phyloP scores from a whole-genome alignment of 2,329 filamentous ascomycete species.

The Paraconiothyrium sp. region DNA sequence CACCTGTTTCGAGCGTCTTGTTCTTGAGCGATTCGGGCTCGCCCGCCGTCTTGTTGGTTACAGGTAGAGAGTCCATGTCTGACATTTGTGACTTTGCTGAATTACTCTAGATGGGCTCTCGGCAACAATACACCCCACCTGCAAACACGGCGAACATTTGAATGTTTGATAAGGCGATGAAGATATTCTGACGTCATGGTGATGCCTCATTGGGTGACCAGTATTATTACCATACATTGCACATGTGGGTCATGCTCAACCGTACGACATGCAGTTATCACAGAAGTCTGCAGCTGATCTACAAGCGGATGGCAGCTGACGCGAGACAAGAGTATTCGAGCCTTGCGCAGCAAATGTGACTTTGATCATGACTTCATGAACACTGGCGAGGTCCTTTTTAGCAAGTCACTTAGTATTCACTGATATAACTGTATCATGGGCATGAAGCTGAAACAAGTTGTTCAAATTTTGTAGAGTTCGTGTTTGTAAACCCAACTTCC shows the following conservation, averaged over 20 bases:
- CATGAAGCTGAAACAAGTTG: neutral
- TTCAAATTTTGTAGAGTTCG: neutral
- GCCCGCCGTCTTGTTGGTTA: constrained; percentile 58
- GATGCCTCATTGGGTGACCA: constrained; percentile 6
- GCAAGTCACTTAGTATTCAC: neutral
- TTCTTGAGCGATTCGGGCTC: constrained; percentile 64
- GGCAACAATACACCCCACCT: neutral
- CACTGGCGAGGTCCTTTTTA: neutral
- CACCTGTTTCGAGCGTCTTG: constrained; percentile 69
- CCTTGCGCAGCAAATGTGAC: neutral
- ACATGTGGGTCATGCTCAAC: neutral
- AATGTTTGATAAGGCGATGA: constrained; percentile 4
- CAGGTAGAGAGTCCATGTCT: constrained; percentile 48
- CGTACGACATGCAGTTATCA: neutral
- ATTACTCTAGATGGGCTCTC: neutral
- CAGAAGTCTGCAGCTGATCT: neutral
- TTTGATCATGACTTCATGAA: neutral
- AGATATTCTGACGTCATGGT: constrained; percentile 20
- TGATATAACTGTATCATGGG: neutral
- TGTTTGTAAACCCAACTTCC: neutral
- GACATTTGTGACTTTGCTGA: neutral
- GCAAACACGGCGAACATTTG: neutral
- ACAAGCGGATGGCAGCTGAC: neutral
- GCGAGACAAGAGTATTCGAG: neutral
- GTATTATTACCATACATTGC: neutral